Percentiles rank a stretch among this genome's conserved stretches.
These are phyloP conservation scores for Lonicera japonica DNA, from an alignment of 129 eudicot species.

Conservation along the genomic window DNA sequence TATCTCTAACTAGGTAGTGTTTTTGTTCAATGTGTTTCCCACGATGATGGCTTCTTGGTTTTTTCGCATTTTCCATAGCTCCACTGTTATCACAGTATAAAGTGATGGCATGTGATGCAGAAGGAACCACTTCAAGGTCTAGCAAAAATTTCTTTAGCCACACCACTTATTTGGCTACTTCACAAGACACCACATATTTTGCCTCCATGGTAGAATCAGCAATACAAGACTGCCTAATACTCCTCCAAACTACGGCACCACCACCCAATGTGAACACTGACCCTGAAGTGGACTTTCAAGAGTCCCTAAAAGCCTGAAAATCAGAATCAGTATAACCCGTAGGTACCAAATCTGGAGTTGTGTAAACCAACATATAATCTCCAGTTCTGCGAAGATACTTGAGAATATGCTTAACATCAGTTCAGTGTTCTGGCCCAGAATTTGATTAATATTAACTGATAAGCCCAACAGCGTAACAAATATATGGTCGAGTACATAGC, in stretches of 20 bases:
- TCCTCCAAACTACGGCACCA: background rate
- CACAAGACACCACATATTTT: background rate
- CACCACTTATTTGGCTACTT: background rate
- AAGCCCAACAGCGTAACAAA: background rate
- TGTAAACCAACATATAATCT: background rate
- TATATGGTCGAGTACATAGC: background rate
- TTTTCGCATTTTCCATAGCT: background rate
- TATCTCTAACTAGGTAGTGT: background rate
- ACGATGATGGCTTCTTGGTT: background rate
- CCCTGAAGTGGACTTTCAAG: background rate
- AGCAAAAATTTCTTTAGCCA: background rate
- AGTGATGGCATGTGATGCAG: background rate
- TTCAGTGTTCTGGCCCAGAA: background rate
- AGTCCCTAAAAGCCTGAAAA: background rate
- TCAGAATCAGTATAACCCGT: background rate
- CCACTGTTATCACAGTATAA: background rate
- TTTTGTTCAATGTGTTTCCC: background rate
- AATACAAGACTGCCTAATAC: no score
- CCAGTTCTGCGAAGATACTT: background rate
- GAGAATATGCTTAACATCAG: background rate
- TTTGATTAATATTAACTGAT: no score
- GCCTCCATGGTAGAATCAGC: no score
- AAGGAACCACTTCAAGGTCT: background rate
- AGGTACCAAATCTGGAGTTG: background rate
- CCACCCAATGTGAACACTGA: background rate